A percentile compares a stretch with the other conserved stretches of the same genome.
These are phyloP conservation scores for Arthrobotrys sphaeroides DNA, from an alignment of 2,329 filamentous ascomycete genomes.

Conservation along the genomic window DNA sequence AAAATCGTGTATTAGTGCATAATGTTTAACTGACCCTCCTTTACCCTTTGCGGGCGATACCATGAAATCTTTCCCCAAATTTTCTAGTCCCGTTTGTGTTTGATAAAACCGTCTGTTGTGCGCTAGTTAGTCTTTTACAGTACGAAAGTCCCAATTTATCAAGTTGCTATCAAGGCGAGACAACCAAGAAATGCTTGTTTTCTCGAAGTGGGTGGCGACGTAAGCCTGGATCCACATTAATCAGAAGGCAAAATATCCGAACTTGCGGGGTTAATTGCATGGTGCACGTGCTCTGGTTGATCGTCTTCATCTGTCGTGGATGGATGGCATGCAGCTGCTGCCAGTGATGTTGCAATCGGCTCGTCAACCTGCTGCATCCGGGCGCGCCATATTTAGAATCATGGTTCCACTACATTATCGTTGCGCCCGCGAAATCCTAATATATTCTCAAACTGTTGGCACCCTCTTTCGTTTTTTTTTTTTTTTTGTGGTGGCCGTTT, in stretches of 20 bases:
- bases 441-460: too few species aligned
- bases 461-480: too few species aligned
- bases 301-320: background rate
- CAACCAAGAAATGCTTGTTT: background rate
- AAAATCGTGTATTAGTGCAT: slow-evolving; percentile 1
- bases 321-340: background rate
- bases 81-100: background rate
- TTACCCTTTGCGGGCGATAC: background rate
- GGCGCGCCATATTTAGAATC: slow-evolving; percentile 3
- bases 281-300: background rate
- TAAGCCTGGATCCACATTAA: background rate
- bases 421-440: background rate
- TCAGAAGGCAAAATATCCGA: background rate
- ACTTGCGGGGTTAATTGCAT: background rate
- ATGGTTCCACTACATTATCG: background rate
- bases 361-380: background rate
- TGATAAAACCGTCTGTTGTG: background rate
- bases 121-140: background rate
- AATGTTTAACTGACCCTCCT: slow-evolving; percentile 8
- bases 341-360: background rate
- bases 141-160: too few species aligned
- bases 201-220: background rate
- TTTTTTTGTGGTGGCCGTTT: too few species aligned
- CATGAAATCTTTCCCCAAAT: background rate
- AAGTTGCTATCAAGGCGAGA: too few species aligned